Base-by-base conservation (phyloP, 129 eudicot species). In the Tanacetum coccineum region DNA sequence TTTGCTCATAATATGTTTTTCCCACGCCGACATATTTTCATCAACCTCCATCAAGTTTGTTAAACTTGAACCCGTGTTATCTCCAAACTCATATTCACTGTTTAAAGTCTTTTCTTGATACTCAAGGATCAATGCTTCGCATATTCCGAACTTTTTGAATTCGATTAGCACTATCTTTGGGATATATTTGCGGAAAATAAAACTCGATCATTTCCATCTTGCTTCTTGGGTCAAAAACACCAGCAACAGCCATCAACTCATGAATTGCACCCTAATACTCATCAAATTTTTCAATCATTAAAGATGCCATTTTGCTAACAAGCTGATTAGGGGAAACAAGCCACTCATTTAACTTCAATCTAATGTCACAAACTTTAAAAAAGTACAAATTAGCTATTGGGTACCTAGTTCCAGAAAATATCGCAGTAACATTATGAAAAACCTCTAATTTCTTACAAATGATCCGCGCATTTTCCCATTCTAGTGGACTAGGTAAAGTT, bases 351-450 rank as follows among this genome's bases (percentile, higher is more conserved):
- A 54, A 54, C 20, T 15, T 10, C 9, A 54, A 19, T 9, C 13
- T 67, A 13, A 67, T 67, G 62, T 67, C 49, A 52, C 61, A 67
- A 14, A 67, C 18, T 51, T 67, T 67, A 9, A 50, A 30, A 54
- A 67, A 52, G 19, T 21, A 50, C 20, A 52, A 40, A 12, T 67
- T 52, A 21, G 26, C 13, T 9, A 62, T 67, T 9, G 50, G 72
- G 51, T 67, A 52, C 50, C 32, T 28, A 28, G 32, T 28, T 28
- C 32, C 32, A 28, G 32, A 28, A 28, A 28, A 28, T 28, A 28
- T 4, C 10, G 17, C 6, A 19, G 72, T 52, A 6, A 30, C 62
- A 17, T 15, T 47, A 51, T 51, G 20, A 19, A 69, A 54, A 9
- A 69, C 3, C 28, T 39, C 54, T 1, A 39, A 55, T 14, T 47